Evolutionary conservation across 2,329 filamentous ascomycete species (phyloP).

Genomic region (Clarireedia monteithiana): DNA sequence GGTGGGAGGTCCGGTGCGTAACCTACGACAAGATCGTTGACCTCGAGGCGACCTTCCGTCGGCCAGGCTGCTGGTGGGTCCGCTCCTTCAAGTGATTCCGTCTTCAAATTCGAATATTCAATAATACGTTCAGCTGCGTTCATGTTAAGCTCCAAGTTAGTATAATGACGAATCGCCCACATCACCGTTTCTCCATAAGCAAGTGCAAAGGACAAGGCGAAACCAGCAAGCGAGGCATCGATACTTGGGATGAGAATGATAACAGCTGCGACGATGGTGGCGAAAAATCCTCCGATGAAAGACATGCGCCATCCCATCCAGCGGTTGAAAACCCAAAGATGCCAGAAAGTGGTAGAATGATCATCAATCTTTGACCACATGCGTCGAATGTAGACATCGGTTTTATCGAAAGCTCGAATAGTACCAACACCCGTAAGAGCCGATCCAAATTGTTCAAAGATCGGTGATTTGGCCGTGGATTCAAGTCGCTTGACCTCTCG

Average conservation of each 20-base stretch:
- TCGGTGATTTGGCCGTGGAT: constrained; percentile 67
- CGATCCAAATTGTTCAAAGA: constrained; percentile 73
- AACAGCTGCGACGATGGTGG: constrained; percentile 54
- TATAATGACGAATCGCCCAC: constrained; percentile 60
- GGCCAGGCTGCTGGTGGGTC: constrained; percentile 68
- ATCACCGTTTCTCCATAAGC: constrained; percentile 58
- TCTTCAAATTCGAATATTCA: constrained; percentile 64
- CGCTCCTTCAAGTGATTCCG: constrained; percentile 54
- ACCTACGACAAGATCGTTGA: constrained; percentile 62
- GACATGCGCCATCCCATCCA: constrained; percentile 72
- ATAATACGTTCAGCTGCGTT: constrained; percentile 67
- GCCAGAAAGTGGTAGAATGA: constrained; percentile 57
- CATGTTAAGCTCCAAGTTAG: constrained; percentile 69
- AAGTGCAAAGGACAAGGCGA: constrained; percentile 66
- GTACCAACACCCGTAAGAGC: constrained; percentile 66
- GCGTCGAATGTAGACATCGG: constrained; percentile 54
- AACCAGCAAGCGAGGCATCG: constrained; percentile 64
- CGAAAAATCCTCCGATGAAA: constrained; percentile 61
- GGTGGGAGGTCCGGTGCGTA: constrained; percentile 67
- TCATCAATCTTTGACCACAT: constrained; percentile 66
- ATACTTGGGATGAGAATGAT: constrained; percentile 55
- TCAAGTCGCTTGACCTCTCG: constrained; percentile 72
- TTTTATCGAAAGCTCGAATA: constrained; percentile 68
- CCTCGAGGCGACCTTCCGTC: constrained; percentile 61
- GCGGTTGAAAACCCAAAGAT: constrained; percentile 65